Percentiles rank a stretch among this genome's conserved stretches.
These are phyloP conservation scores for Magnolia officinalis DNA, from an alignment of 164 flowering plant genomes.

Conservation along the genomic window DNA sequence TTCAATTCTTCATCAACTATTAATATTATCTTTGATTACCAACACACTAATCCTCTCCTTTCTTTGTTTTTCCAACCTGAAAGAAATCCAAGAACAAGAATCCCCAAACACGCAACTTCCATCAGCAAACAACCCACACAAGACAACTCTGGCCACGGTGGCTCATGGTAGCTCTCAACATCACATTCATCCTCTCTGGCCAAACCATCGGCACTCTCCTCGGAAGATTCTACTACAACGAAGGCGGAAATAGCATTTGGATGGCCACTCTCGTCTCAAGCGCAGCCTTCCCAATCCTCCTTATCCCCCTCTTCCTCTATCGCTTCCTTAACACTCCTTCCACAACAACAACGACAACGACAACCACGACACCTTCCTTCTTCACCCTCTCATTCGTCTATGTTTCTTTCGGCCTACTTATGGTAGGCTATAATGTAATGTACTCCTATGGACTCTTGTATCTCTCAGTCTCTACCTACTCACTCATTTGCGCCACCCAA, in stretches of 20 bases:
- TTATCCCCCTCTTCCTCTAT: constrained; percentile 18
- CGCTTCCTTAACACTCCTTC: background rate
- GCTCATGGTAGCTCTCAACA: constrained; percentile 33
- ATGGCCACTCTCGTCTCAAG: constrained; percentile 29
- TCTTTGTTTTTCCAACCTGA: background rate
- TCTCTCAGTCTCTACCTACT: constrained; percentile 38
- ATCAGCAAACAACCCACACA: background rate
- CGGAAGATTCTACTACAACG: constrained; percentile 28
- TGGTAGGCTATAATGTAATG: constrained; percentile 31
- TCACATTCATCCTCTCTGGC: constrained; percentile 23
- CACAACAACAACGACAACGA: background rate
- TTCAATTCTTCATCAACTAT: no score
- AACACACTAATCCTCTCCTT: background rate
- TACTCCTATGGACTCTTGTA: constrained; percentile 31
- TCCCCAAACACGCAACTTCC: constrained; percentile 8
- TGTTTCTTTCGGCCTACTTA: constrained; percentile 25
- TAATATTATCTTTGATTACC: no score
- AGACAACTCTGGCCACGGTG: constrained; percentile 26
- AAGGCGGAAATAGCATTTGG: constrained; percentile 36
- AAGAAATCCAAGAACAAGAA: constrained; percentile 4
- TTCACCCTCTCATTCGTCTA: constrained; percentile 18
- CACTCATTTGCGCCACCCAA: constrained; percentile 33
- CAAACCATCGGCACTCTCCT: constrained; percentile 25
- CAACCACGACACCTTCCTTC: background rate
- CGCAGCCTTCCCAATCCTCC: constrained; percentile 27